A percentile compares a stretch with the other conserved stretches of the same genome.
phyloP scores from a whole-genome alignment of 805 yeast genomes.

The Ogataea ganodermae region DNA sequence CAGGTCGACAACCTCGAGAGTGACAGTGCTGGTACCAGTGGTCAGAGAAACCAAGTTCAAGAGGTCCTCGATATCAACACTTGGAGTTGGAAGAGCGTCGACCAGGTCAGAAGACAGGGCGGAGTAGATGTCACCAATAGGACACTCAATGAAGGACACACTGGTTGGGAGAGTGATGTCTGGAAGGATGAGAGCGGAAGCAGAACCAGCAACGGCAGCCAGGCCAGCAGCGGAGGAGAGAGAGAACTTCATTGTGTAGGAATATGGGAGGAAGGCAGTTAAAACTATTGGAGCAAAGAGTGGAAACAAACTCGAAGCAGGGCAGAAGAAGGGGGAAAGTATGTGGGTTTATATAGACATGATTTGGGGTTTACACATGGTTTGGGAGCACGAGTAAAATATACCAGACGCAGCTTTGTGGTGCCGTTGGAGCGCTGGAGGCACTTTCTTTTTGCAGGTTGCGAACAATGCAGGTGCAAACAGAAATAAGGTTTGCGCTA shows the following conservation, averaged over 20 bases:
- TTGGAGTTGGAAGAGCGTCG: neutral
- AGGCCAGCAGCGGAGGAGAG: neutral
- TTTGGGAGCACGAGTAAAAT: too few relatives aligned
- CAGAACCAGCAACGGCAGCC: neutral
- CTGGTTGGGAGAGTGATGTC: neutral
- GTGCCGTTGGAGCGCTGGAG: too few relatives aligned
- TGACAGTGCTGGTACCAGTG: neutral
- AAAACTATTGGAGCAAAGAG: too few relatives aligned
- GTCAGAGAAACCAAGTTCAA: neutral
- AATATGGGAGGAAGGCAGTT: too few relatives aligned
- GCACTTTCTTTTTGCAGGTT: too few relatives aligned
- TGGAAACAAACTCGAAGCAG: too few relatives aligned
- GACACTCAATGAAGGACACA: neutral
- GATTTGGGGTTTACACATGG: too few relatives aligned
- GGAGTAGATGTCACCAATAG: neutral
- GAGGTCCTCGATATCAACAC: neutral
- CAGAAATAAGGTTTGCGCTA: too few relatives aligned
- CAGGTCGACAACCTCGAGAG: neutral
- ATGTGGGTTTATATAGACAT: neutral
- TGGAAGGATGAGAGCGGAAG: neutral
- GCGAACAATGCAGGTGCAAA: too few relatives aligned
- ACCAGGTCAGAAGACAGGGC: neutral
- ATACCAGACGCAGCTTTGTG: too few relatives aligned
- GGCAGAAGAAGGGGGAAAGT: neutral
- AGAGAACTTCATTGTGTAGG: neutral